Evolutionary conservation across 108 stramenopile species (phyloP).

Genomic region (Epithemia pelagica): DNA sequence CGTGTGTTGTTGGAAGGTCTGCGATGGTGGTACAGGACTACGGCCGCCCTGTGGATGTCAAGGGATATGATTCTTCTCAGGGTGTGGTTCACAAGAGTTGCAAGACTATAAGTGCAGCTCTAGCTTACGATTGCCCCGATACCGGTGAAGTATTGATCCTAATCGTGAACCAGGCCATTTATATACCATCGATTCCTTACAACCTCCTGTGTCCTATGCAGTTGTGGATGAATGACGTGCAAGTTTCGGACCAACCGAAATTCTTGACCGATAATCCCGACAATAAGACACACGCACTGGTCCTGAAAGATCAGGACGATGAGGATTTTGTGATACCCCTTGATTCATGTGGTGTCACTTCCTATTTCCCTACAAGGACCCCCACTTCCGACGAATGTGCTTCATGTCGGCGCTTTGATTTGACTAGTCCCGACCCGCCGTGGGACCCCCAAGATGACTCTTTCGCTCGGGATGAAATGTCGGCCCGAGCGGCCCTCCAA

Average conservation of each 20-base stretch:
- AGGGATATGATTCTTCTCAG: background rate
- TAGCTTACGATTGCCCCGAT: constrained; percentile 6
- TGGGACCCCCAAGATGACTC: too few species aligned
- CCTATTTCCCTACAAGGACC: constrained; percentile 11
- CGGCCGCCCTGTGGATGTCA: background rate
- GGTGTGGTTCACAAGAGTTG: background rate
- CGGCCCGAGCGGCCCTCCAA: too few species aligned
- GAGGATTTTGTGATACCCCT: background rate
- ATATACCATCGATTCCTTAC: background rate
- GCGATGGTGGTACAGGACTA: constrained; percentile 2
- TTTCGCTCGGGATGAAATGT: too few species aligned
- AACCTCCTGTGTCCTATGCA: constrained; percentile 28
- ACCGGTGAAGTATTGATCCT: constrained; percentile 14
- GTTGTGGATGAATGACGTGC: constrained; percentile 3
- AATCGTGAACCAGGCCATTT: constrained; percentile 17
- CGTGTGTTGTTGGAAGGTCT: constrained; percentile 15
- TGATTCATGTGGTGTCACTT: background rate
- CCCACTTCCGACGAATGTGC: too few species aligned
- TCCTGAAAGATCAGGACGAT: background rate
- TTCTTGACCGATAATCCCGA: constrained; percentile 4
- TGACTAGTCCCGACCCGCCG: too few species aligned
- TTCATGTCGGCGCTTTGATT: too few species aligned
- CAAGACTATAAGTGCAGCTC: background rate
- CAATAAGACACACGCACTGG: background rate
- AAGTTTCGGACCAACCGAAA: constrained; percentile 6